phyloP scores from a whole-genome alignment of 2,329 filamentous ascomycete species.

The Ascochyta koolunga region DNA sequence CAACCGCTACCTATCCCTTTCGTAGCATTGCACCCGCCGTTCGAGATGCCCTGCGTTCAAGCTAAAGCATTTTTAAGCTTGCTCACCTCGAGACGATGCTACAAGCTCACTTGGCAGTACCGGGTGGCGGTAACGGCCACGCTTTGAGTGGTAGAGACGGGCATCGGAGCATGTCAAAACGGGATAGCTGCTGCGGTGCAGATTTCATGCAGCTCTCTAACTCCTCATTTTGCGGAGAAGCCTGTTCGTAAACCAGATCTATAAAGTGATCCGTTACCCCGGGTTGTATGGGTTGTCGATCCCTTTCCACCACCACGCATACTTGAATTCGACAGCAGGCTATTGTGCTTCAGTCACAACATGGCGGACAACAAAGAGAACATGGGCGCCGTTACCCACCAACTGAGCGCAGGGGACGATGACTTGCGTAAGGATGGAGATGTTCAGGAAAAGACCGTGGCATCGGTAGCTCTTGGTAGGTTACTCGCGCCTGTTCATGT shows the following conservation, averaged over 20 bases:
- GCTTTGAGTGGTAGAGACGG: slow-evolving; percentile 15
- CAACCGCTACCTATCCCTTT: slow-evolving; percentile 24
- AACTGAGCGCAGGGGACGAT: slow-evolving; percentile 31
- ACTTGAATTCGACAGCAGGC: not conserved
- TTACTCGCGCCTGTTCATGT: not conserved
- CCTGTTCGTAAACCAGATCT: slow-evolving; percentile 19
- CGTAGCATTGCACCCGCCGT: slow-evolving; percentile 24
- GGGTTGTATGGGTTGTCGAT: slow-evolving; percentile 15
- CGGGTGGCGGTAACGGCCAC: slow-evolving; percentile 22
- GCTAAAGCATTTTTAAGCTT: slow-evolving; percentile 3
- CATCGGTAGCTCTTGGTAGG: slow-evolving; percentile 40
- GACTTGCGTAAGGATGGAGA: slow-evolving; percentile 26
- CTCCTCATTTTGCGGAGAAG: slow-evolving; percentile 30
- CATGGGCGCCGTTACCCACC: slow-evolving; percentile 31
- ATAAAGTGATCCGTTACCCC: slow-evolving; percentile 32
- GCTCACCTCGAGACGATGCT: slow-evolving; percentile 15
- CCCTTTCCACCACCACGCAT: slow-evolving; percentile 8
- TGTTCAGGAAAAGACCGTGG: slow-evolving; percentile 38
- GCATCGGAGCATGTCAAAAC: slow-evolving; percentile 22
- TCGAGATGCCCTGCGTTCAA: not conserved
- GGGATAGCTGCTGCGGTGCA: slow-evolving; percentile 25
- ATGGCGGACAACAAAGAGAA: slow-evolving; percentile 31
- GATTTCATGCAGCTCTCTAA: slow-evolving; percentile 10
- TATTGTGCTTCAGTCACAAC: not conserved
- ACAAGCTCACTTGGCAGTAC: slow-evolving; percentile 30